These are phyloP conservation scores for Mycena haematopus DNA, from an alignment of 768 basidiomycete genomes.

Conservation along the genomic window DNA sequence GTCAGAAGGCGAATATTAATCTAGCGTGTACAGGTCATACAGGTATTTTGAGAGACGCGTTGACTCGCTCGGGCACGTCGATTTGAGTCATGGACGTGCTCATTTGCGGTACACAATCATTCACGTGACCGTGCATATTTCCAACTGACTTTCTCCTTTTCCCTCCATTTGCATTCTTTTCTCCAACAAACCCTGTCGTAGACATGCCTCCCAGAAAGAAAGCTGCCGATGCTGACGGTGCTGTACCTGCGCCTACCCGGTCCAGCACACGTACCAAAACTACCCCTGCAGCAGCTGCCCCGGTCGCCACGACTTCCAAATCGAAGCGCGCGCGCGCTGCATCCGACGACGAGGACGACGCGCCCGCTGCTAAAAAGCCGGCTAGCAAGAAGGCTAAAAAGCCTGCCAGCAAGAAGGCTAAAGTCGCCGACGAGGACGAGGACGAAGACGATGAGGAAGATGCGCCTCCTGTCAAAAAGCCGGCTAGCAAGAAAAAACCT, in stretches of 20 bases:
- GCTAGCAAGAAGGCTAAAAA: constrained; percentile 35
- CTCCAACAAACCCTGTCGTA: constrained; percentile 6
- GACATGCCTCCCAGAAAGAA: constrained; percentile 57
- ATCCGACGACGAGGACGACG: constrained; percentile 37
- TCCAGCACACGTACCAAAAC: constrained; percentile 46
- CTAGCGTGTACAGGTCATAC: too few species aligned
- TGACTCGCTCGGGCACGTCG: neutral
- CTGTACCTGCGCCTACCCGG: constrained; percentile 41
- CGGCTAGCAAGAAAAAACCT: constrained; percentile 32
- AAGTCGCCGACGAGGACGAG: constrained; percentile 3
- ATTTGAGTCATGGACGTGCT: too few species aligned
- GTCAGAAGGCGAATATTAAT: too few species aligned
- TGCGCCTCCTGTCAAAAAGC: constrained; percentile 38
- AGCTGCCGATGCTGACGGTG: constrained; percentile 38
- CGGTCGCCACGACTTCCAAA: constrained; percentile 35
- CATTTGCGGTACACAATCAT: too few species aligned
- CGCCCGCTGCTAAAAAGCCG: constrained; percentile 32
- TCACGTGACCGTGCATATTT: constrained; percentile 11
- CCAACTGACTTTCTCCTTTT: neutral
- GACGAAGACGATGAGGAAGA: constrained; percentile 36
- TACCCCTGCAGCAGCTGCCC: constrained; percentile 32
- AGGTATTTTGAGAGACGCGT: too few species aligned
- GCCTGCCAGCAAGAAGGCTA: constrained; percentile 30
- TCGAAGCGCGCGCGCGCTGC: constrained; percentile 40
- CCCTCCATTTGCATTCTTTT: constrained; percentile 13